Percentiles rank a stretch among this genome's conserved stretches.
phyloP scores from a whole-genome alignment of 2,329 filamentous ascomycete species.

The Akanthomyces muscarius region DNA sequence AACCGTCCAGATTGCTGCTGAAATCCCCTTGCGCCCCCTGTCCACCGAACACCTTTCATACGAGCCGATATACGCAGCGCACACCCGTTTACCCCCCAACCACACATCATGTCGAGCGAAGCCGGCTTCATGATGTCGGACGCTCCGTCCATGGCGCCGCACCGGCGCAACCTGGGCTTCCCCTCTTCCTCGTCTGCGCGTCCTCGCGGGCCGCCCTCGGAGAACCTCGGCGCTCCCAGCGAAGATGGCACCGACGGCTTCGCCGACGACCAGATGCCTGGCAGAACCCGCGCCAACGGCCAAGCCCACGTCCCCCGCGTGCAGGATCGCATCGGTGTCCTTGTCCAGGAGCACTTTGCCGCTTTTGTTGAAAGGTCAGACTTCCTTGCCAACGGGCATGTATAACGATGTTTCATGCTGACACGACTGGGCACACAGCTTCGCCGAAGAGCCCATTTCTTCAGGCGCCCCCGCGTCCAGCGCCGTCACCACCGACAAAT shows the following conservation, averaged over 20 bases:
- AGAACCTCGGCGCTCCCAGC: constrained; percentile 56
- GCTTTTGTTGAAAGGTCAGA: constrained; percentile 71
- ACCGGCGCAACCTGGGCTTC: constrained; percentile 40
- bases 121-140: constrained; percentile 56
- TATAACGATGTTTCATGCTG: neutral
- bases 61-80: constrained; percentile 5
- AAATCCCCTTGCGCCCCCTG: neutral
- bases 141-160: constrained; percentile 40
- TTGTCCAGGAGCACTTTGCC: constrained; percentile 73
- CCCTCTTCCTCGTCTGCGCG: constrained; percentile 51
- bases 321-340: constrained; percentile 70
- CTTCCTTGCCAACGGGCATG: neutral
- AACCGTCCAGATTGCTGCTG: neutral
- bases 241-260: constrained; percentile 61
- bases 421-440: constrained; percentile 40
- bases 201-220: constrained; percentile 58
- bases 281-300: constrained; percentile 45
- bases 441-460: constrained; percentile 63
- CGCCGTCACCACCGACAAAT: constrained; percentile 70
- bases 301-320: constrained; percentile 61
- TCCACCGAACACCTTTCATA: neutral
- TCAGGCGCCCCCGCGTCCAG: constrained; percentile 64
- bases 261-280: constrained; percentile 60
- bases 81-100: neutral
- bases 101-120: constrained; percentile 49